Conservation (phyloP, 2,329 filamentous ascomycete genomes). For the Epichloe hybrida region DNA sequence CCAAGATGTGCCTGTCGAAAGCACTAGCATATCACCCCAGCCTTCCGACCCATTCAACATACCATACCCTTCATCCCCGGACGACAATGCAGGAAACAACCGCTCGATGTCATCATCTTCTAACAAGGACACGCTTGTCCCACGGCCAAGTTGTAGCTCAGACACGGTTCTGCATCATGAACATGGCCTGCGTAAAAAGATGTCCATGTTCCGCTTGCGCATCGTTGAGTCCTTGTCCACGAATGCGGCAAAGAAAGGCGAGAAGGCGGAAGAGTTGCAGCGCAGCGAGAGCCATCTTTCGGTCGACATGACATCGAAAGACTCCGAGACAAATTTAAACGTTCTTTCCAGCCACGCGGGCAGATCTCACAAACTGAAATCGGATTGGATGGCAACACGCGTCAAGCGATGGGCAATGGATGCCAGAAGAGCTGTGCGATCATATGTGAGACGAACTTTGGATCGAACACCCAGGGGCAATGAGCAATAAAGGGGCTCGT, state of each 20-base stretch:
- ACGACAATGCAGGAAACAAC: conserved; percentile 5
- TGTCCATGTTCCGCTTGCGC: conserved; percentile 18
- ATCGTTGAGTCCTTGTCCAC: conserved; percentile 7
- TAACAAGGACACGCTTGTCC: conserved; percentile 4
- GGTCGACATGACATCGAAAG: neutral
- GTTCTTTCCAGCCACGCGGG: conserved; percentile 1
- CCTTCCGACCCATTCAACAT: conserved; percentile 23
- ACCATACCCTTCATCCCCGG: conserved; percentile 15
- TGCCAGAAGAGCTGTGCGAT: conserved; percentile 19
- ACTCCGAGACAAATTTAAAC: conserved; percentile 1
- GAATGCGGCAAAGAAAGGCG: conserved; percentile 7
- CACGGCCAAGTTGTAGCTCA: conserved; percentile 6
- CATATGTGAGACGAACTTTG: conserved; percentile 19
- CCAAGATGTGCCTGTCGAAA: conserved; percentile 4
- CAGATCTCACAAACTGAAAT: conserved; percentile 2
- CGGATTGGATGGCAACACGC: conserved; percentile 13
- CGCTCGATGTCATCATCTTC: conserved; percentile 6
- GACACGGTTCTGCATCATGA: neutral
- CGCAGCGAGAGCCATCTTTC: conserved; percentile 3
- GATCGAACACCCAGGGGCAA: conserved; percentile 16
- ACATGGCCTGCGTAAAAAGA: conserved; percentile 15
- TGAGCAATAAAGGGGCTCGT: neutral
- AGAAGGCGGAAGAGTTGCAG: conserved; percentile 3
- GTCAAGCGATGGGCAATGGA: conserved; percentile 22
- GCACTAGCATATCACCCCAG: conserved; percentile 8